Conservation (phyloP, 768 basidiomycete species). For the Leccinum ochraceum region DNA sequence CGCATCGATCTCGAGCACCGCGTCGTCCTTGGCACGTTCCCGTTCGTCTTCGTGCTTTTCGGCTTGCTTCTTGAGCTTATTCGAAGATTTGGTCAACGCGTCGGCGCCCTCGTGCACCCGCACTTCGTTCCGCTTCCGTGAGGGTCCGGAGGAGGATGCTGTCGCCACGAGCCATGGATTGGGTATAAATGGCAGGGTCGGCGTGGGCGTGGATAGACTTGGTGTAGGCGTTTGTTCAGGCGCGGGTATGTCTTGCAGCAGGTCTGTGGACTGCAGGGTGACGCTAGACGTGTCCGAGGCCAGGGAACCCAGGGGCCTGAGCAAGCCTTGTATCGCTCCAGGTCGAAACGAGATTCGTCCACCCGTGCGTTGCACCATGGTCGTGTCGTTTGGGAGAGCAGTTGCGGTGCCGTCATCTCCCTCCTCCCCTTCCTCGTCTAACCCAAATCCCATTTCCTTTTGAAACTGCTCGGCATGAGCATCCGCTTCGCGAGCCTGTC, state of each 20-base stretch:
- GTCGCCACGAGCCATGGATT: slow-evolving; percentile 83
- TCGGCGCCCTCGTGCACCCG: slow-evolving; percentile 68
- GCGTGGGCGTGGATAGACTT: slow-evolving; percentile 19
- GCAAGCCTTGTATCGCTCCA: slow-evolving; percentile 31
- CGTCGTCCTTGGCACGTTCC: slow-evolving; percentile 70
- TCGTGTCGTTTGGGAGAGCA: slow-evolving; percentile 31
- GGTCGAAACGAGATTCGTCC: slow-evolving; percentile 69
- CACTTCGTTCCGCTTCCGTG: slow-evolving; percentile 74
- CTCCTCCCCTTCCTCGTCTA: slow-evolving; percentile 35
- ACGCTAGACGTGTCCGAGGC: background rate
- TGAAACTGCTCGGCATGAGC: slow-evolving; percentile 72
- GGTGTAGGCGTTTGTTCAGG: slow-evolving; percentile 10
- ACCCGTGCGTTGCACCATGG: slow-evolving; percentile 57
- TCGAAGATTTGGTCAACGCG: slow-evolving; percentile 62
- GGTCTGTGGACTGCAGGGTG: slow-evolving; percentile 53
- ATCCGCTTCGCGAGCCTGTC: slow-evolving; percentile 57
- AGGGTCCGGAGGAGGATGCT: slow-evolving; percentile 41
- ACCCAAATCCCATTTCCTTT: slow-evolving; percentile 58
- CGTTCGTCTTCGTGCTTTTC: slow-evolving; percentile 58
- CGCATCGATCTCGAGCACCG: slow-evolving; percentile 69
- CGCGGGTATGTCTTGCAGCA: slow-evolving; percentile 38
- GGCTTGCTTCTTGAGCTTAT: slow-evolving; percentile 68
- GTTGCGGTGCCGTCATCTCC: slow-evolving; percentile 28
- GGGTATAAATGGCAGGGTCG: slow-evolving; percentile 19
- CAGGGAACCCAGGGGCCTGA: background rate